Percentiles rank a stretch among this genome's conserved stretches.
phyloP scores from a whole-genome alignment of 164 flowering plant species.

The Amborella trichopoda region DNA sequence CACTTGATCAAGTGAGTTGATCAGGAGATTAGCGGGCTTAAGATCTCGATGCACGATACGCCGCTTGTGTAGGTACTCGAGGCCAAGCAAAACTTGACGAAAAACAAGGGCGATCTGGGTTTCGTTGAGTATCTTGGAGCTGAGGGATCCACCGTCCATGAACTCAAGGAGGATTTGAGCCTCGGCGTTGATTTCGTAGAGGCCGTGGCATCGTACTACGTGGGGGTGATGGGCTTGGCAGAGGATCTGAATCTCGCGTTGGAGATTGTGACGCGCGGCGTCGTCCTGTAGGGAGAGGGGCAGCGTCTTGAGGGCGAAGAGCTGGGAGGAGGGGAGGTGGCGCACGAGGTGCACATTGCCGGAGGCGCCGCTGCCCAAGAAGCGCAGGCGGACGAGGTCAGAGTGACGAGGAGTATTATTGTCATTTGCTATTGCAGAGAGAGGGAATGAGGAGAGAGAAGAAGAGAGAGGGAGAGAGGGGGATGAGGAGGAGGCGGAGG shows the following conservation, averaged over 20 bases:
- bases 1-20: constrained; percentile 39
- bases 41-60: constrained; percentile 74
- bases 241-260: constrained; percentile 76
- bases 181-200: constrained; percentile 68
- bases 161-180: constrained; percentile 72
- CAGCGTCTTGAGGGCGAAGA: constrained; percentile 77
- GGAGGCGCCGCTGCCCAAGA: constrained; percentile 73
- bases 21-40: constrained; percentile 71
- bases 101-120: constrained; percentile 33
- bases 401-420: too few relatives aligned
- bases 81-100: constrained; percentile 50
- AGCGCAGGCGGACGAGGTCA: constrained; percentile 47
- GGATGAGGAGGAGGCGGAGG: too few relatives aligned
- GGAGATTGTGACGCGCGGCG: constrained; percentile 81
- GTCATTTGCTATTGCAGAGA: too few relatives aligned
- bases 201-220: constrained; percentile 71
- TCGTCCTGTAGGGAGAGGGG: constrained; percentile 72
- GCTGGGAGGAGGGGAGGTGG: constrained; percentile 35
- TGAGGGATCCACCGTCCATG: constrained; percentile 81
- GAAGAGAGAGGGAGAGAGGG: constrained; percentile 8
- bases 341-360: constrained; percentile 83
- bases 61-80: constrained; percentile 52
- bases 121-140: constrained; percentile 40
- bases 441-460: too few relatives aligned
- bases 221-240: constrained; percentile 53